Conservation (phyloP, 179 eudicot species). For the Spinacia oleracea region DNA sequence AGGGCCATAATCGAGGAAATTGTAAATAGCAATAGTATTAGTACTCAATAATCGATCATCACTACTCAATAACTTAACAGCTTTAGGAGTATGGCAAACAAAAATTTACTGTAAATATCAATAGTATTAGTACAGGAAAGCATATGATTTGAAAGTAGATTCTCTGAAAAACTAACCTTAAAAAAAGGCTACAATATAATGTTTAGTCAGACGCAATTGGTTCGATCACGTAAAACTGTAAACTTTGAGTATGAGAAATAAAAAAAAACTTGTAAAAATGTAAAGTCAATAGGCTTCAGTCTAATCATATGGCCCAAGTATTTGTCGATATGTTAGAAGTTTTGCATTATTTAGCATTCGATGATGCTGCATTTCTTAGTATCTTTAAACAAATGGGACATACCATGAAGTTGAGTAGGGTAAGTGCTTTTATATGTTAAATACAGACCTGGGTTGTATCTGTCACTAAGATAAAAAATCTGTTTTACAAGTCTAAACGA, state of each 20-base stretch:
- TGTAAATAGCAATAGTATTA: too few species aligned
- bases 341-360: too few species aligned
- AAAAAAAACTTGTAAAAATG: background rate
- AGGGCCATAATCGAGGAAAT: too few species aligned
- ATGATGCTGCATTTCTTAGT: too few species aligned
- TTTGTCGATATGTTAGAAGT: background rate
- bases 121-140: background rate
- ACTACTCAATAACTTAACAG: too few species aligned
- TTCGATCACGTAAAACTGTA: background rate
- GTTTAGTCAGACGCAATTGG: slow-evolving; percentile 8
- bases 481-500: too few species aligned
- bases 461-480: too few species aligned
- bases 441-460: too few species aligned
- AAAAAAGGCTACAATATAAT: background rate
- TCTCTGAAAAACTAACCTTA: slow-evolving; percentile 14
- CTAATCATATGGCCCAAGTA: slow-evolving; percentile 15
- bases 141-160: background rate
- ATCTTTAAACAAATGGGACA: background rate
- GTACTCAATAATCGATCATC: too few species aligned
- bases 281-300: slow-evolving; percentile 11
- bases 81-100: background rate
- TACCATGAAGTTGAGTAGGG: too few species aligned
- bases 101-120: background rate
- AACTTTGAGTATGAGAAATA: background rate
- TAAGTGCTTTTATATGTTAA: too few species aligned